Percentiles rank a stretch among this genome's conserved stretches.
Evolutionary conservation across 495 filamentous ascomycete species (phyloP).

Genomic region (Penicillium macrosclerotiorum): DNA sequence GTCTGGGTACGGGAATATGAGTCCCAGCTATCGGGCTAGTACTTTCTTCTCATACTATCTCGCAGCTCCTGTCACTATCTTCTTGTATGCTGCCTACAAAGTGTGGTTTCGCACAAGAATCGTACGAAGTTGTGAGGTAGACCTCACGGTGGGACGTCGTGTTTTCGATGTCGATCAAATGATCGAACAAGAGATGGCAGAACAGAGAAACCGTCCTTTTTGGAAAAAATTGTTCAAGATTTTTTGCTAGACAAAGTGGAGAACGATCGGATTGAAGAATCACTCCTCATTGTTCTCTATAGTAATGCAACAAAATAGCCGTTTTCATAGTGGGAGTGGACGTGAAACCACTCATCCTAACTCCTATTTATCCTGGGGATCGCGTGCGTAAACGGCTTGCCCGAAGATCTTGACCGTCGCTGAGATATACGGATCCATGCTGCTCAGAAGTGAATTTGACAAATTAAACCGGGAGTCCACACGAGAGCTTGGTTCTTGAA

Average conservation of each 20-base stretch:
- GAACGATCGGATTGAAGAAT: no score
- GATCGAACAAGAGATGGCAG: slow-evolving; percentile 71
- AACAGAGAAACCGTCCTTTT: slow-evolving; percentile 67
- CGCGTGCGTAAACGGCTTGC: slow-evolving; percentile 8
- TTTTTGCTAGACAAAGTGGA: slow-evolving; percentile 46
- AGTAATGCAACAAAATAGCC: no score
- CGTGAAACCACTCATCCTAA: no score
- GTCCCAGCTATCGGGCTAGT: slow-evolving; percentile 42
- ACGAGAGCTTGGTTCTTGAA: background rate
- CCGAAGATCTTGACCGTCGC: slow-evolving; percentile 19
- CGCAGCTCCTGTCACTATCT: slow-evolving; percentile 75
- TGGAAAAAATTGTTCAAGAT: slow-evolving; percentile 78
- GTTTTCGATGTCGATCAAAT: slow-evolving; percentile 77
- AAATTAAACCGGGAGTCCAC: background rate
- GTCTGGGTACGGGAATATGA: slow-evolving; percentile 52
- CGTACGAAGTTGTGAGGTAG: slow-evolving; percentile 68
- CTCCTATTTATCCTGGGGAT: background rate
- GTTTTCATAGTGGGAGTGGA: no score
- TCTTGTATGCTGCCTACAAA: slow-evolving; percentile 78
- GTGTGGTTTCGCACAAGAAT: slow-evolving; percentile 67
- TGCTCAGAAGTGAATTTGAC: background rate
- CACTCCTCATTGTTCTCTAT: no score
- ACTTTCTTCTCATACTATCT: slow-evolving; percentile 79
- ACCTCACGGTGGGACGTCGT: slow-evolving; percentile 78
- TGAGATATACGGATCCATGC: background rate